phyloP scores from a whole-genome alignment of 2,329 filamentous ascomycete species.

The Plenodomus biglobosus region DNA sequence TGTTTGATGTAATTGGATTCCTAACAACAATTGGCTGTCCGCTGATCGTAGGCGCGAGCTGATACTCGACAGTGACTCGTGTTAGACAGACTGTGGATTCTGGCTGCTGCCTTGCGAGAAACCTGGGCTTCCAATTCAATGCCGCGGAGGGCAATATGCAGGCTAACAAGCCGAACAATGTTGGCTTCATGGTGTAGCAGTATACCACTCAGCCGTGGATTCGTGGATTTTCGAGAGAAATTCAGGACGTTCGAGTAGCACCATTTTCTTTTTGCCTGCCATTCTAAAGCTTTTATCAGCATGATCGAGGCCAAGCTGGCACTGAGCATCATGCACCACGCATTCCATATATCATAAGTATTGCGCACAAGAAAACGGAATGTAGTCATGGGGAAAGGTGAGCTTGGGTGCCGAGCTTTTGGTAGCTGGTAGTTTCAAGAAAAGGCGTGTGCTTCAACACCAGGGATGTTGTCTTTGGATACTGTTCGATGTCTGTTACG shows the following conservation, averaged over 20 bases:
- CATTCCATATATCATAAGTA: too few species aligned
- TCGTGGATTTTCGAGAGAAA: neutral
- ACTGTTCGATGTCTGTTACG: too few species aligned
- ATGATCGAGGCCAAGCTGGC: too few species aligned
- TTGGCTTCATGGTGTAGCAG: neutral
- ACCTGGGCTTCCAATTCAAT: neutral
- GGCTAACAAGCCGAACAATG: neutral
- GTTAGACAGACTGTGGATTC: neutral
- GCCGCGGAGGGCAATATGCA: neutral
- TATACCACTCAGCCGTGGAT: neutral
- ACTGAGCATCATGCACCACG: too few species aligned
- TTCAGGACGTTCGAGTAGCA: neutral
- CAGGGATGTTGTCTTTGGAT: too few species aligned
- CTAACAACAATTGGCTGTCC: slow-evolving; percentile 1
- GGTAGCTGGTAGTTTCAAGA: too few species aligned
- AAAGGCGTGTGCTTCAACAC: too few species aligned
- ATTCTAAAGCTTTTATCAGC: neutral
- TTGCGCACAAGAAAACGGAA: too few species aligned
- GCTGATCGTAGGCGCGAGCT: neutral
- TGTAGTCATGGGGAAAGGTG: too few species aligned
- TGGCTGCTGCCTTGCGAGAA: neutral
- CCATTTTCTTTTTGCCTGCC: neutral
- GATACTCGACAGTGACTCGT: slow-evolving; percentile 1
- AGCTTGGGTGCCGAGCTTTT: too few species aligned
- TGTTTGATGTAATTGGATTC: slow-evolving; percentile 1